These are phyloP conservation scores for Carex cristatella DNA, from an alignment of 176 grass and related monocot genomes.

Conservation along the genomic window DNA sequence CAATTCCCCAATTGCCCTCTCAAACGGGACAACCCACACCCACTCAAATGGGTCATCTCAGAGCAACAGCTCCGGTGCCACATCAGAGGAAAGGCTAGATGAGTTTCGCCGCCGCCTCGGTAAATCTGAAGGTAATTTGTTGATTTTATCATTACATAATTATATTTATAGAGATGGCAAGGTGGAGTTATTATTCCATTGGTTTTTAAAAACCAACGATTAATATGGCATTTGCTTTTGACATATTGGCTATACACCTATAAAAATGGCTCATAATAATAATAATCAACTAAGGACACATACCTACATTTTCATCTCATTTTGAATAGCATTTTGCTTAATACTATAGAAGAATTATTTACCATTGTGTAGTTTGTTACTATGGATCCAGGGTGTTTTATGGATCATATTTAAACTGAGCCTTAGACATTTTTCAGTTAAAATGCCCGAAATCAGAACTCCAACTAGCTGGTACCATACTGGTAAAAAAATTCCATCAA, in stretches of 20 bases:
- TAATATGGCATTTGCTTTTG: background rate
- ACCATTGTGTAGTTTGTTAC: background rate
- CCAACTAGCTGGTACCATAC: background rate
- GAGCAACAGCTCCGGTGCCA: conserved; percentile 29
- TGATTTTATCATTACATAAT: background rate
- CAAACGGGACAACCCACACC: conserved; percentile 45
- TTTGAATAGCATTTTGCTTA: background rate
- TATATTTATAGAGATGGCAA: background rate
- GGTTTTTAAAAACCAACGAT: background rate
- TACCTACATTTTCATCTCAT: background rate
- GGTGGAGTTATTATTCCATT: background rate
- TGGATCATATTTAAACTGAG: background rate
- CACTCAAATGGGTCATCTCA: conserved; percentile 3
- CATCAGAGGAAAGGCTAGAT: conserved; percentile 60
- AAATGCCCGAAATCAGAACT: background rate
- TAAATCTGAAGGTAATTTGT: conserved; percentile 52
- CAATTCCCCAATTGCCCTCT: conserved; percentile 9
- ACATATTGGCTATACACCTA: background rate
- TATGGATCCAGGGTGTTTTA: background rate
- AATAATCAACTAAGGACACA: background rate
- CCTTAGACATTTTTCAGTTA: background rate
- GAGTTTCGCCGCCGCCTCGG: conserved; percentile 71
- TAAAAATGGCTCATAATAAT: background rate
- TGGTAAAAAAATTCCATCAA: background rate
- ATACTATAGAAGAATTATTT: background rate